phyloP scores from a whole-genome alignment of 192 early-diverging fungal species.

The Coemansia sp. region DNA sequence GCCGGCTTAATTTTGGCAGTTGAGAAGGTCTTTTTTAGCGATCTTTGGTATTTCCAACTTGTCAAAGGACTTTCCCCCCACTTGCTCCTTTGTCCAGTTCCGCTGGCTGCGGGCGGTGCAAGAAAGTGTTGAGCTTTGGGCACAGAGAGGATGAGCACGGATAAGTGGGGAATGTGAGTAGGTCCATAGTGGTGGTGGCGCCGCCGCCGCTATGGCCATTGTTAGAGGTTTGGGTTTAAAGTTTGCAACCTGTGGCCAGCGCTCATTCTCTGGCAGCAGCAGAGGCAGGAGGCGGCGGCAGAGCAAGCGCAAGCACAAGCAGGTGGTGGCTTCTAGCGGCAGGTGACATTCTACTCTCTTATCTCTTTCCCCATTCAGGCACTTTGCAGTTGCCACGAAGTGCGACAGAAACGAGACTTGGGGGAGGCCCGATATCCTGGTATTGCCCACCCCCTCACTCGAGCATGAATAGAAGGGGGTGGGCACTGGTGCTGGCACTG shows the following conservation, averaged over 20 bases:
- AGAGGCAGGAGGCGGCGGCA: not conserved
- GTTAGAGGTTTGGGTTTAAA: slow-evolving; percentile 1
- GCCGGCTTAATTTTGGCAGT: slow-evolving; percentile 6
- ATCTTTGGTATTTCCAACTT: not conserved
- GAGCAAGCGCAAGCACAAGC: not conserved
- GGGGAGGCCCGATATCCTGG: slow-evolving; percentile 2
- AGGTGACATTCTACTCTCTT: not conserved
- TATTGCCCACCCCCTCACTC: not conserved
- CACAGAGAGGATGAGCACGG: not conserved
- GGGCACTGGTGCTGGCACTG: not conserved
- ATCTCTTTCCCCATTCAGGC: not conserved
- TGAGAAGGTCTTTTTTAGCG: not conserved
- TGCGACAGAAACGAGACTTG: not conserved
- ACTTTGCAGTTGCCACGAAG: not conserved
- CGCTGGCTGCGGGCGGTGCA: not conserved
- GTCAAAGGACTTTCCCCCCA: not conserved
- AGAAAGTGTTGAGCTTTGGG: not conserved
- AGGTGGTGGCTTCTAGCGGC: not conserved
- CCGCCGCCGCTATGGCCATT: not conserved
- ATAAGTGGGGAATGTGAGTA: not conserved
- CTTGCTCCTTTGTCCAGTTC: not conserved
- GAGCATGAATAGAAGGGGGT: not conserved
- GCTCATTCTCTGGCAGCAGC: not conserved
- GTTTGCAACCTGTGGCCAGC: not conserved
- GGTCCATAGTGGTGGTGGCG: not conserved